phyloP scores from a whole-genome alignment of 1,284 basidiomycete genomes.

The Lentinula novae-zelandiae region DNA sequence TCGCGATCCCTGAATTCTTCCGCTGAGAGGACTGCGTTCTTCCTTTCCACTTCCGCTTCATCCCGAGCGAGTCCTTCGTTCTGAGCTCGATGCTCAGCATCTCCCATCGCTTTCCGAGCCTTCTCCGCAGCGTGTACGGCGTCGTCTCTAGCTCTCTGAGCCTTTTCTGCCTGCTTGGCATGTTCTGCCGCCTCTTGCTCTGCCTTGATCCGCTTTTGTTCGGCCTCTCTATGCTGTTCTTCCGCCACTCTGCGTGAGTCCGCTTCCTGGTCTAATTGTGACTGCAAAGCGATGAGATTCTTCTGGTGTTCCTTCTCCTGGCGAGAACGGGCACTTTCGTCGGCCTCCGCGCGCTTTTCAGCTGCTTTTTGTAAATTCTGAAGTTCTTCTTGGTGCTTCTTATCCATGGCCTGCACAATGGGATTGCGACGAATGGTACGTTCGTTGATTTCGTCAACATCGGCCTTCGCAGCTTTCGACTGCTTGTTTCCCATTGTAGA shows the following conservation, averaged over 20 bases:
- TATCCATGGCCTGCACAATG: background rate
- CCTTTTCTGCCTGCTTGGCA: slow-evolving; percentile 1
- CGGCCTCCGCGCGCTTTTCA: background rate
- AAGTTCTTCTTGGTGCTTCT: slow-evolving; percentile 2
- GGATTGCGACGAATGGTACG: background rate
- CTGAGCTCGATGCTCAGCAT: background rate
- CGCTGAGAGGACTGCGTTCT: background rate
- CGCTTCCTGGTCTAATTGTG: slow-evolving; percentile 5
- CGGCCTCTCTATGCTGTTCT: background rate
- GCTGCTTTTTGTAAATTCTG: background rate
- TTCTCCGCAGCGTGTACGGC: slow-evolving; percentile 3
- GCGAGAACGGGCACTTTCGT: background rate
- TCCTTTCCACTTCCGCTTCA: background rate
- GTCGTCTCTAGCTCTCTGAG: slow-evolving; percentile 3
- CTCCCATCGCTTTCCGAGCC: background rate
- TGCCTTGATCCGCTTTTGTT: background rate
- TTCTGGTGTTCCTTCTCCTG: slow-evolving; percentile 2
- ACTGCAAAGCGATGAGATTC: slow-evolving; percentile 1
- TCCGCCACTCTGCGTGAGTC: background rate
- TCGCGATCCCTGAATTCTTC: background rate
- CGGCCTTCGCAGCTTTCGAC: slow-evolving; percentile 1
- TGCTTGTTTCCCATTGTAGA: background rate
- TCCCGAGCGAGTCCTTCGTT: background rate
- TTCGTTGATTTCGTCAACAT: slow-evolving; percentile 1
- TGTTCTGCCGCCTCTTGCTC: slow-evolving; percentile 4